Evolutionary conservation across 2,329 filamentous ascomycete species (phyloP).

Genomic region (Phaeophleospora eucalypticola): DNA sequence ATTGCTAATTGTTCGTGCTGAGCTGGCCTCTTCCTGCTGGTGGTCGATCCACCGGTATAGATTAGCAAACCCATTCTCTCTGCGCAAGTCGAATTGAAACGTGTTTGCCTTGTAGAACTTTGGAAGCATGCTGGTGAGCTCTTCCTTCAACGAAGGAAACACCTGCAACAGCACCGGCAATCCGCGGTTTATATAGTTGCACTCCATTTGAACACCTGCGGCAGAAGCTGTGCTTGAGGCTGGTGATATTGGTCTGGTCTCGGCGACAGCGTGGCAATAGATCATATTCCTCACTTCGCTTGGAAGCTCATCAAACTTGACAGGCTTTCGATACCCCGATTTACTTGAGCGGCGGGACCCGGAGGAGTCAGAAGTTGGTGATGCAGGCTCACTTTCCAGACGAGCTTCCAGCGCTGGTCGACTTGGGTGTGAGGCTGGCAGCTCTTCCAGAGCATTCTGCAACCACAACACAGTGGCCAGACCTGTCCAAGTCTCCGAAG

Average conservation of each 20-base stretch:
- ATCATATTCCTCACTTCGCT: constrained; percentile 12
- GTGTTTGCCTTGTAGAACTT: constrained; percentile 13
- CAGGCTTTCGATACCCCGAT: not conserved
- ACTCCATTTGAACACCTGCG: not conserved
- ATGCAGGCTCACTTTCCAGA: constrained; percentile 11
- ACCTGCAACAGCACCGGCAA: constrained; percentile 8
- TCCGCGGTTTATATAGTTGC: constrained; percentile 4
- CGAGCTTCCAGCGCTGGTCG: constrained; percentile 4
- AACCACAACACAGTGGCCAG: constrained; percentile 19
- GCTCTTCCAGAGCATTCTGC: constrained; percentile 10
- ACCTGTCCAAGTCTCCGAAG: constrained; percentile 11
- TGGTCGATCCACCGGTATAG: constrained; percentile 13
- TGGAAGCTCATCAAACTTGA: constrained; percentile 10
- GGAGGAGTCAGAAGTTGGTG: not conserved
- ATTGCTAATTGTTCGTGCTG: constrained; percentile 13
- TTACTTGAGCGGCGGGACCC: not conserved
- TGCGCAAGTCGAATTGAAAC: constrained; percentile 18
- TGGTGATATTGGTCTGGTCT: constrained; percentile 8
- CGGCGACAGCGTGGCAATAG: constrained; percentile 9
- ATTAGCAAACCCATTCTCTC: constrained; percentile 1
- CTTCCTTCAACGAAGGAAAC: constrained; percentile 4
- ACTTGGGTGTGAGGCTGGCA: constrained; percentile 10
- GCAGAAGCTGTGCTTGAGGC: not conserved
- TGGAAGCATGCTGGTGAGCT: constrained; percentile 4
- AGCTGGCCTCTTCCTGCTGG: constrained; percentile 6